These are phyloP conservation scores for Suillus discolor DNA, from an alignment of 768 basidiomycete species.

Conservation along the genomic window DNA sequence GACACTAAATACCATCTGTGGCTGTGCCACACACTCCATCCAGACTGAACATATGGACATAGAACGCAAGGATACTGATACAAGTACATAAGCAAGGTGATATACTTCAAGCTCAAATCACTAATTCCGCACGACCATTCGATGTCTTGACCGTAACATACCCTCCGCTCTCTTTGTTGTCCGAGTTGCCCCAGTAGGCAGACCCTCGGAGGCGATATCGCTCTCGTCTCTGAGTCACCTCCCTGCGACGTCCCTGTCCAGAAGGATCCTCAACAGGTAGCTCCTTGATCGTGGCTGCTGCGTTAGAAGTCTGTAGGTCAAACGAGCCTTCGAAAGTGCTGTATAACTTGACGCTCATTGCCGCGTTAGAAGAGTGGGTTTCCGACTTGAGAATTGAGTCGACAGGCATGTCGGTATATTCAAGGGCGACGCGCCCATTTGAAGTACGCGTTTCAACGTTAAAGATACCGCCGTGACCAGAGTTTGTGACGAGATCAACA, in stretches of 20 bases:
- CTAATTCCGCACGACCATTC: slow-evolving; percentile 15
- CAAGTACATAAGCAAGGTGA: neutral
- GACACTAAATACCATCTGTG: slow-evolving; percentile 17
- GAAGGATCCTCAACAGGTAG: slow-evolving; percentile 34
- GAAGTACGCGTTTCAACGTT: slow-evolving; percentile 30
- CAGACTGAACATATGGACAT: neutral
- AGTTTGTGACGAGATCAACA: slow-evolving; percentile 35
- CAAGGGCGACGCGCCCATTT: slow-evolving; percentile 32
- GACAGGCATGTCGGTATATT: slow-evolving; percentile 35
- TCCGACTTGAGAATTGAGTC: slow-evolving; percentile 35
- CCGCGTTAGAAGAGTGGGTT: slow-evolving; percentile 32
- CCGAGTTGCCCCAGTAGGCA: slow-evolving; percentile 22
- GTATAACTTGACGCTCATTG: slow-evolving; percentile 31
- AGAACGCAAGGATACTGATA: neutral
- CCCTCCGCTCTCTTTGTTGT: slow-evolving; percentile 22
- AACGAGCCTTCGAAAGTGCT: slow-evolving; percentile 46
- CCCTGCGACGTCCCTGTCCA: slow-evolving; percentile 36
- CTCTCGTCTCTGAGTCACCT: slow-evolving; percentile 16
- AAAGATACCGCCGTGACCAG: slow-evolving; percentile 34
- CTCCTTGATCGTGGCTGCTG: slow-evolving; percentile 12
- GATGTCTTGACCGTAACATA: slow-evolving; percentile 19
- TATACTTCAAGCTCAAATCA: slow-evolving; percentile 20
- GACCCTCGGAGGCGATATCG: slow-evolving; percentile 20
- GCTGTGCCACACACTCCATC: slow-evolving; percentile 25
- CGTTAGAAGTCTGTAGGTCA: slow-evolving; percentile 30